Conservation (phyloP, 257 asterid species). For the Ophiorrhiza pumila region DNA sequence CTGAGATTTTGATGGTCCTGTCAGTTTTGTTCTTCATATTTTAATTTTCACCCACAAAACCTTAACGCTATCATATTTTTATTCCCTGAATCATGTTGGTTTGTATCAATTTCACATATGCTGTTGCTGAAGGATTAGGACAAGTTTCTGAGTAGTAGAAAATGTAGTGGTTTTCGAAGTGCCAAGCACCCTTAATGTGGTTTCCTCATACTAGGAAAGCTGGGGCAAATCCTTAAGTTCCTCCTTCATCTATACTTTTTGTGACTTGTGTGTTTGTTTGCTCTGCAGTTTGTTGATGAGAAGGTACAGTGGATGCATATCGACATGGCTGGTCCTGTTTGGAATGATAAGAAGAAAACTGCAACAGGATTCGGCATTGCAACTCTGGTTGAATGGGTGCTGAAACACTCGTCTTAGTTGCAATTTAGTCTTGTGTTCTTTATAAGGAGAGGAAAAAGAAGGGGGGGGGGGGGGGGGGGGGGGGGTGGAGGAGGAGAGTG, state of each 20-base stretch:
- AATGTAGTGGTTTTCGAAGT: neutral
- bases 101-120: neutral
- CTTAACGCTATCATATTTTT: neutral
- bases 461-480: neutral
- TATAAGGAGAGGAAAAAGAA: neutral
- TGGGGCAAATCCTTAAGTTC: neutral
- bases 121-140: neutral
- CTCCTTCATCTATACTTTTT: neutral
- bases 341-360: slow-evolving; percentile 70
- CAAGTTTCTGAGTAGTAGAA: neutral
- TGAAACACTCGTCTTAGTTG: slow-evolving; percentile 55
- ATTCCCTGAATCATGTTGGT: neutral
- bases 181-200: neutral
- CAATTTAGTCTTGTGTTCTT: neutral
- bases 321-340: slow-evolving; percentile 93
- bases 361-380: slow-evolving; percentile 89
- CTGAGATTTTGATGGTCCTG: neutral
- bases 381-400: slow-evolving; percentile 88
- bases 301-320: slow-evolving; percentile 98
- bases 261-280: neutral
- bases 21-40: neutral
- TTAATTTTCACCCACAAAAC: neutral
- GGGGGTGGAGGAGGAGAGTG: neutral
- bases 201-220: neutral
- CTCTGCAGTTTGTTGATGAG: slow-evolving; percentile 88